phyloP scores from a whole-genome alignment of 1,284 basidiomycete genomes.

The Malassezia equina region DNA sequence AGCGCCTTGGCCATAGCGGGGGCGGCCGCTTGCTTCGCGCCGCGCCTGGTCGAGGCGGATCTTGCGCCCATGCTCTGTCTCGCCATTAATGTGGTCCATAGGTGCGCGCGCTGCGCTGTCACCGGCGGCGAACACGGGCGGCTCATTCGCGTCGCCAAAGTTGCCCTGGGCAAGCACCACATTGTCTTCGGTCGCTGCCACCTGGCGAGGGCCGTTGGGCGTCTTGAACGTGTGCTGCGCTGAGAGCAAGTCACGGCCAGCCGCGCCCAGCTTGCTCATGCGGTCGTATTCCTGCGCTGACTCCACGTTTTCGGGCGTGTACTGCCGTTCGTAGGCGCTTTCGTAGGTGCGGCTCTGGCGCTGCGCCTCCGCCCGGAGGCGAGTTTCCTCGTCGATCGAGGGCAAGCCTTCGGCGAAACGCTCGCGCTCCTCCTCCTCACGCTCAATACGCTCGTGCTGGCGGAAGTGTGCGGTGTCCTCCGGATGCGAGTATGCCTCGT shows the following conservation, averaged over 20 bases:
- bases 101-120: slow-evolving; percentile 13
- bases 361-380: slow-evolving; percentile 28
- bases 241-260: slow-evolving; percentile 34
- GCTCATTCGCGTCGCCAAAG: slow-evolving; percentile 30
- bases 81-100: slow-evolving; percentile 31
- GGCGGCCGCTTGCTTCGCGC: slow-evolving; percentile 27
- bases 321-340: slow-evolving; percentile 41
- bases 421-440: slow-evolving; percentile 69
- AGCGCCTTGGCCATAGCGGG: slow-evolving; percentile 30
- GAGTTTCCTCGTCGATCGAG: slow-evolving; percentile 41
- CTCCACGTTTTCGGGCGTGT: slow-evolving; percentile 26
- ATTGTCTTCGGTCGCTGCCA: slow-evolving; percentile 33
- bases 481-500: slow-evolving; percentile 82
- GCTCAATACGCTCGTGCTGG: slow-evolving; percentile 78
- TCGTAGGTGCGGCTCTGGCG: slow-evolving; percentile 33
- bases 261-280: slow-evolving; percentile 29
- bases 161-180: slow-evolving; percentile 30
- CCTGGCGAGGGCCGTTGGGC: slow-evolving; percentile 36
- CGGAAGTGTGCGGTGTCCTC: slow-evolving; percentile 66
- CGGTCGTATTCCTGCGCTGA: slow-evolving; percentile 31
- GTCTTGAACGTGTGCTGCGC: slow-evolving; percentile 42
- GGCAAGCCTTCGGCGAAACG: slow-evolving; percentile 70
- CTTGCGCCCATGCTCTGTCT: slow-evolving; percentile 32
- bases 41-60: slow-evolving; percentile 35
- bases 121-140: slow-evolving; percentile 16